A percentile compares a stretch with the other conserved stretches of the same genome.
Conservation (phyloP, 2,329 filamentous ascomycete species). For the Neofusicoccum kwambonambiense region DNA sequence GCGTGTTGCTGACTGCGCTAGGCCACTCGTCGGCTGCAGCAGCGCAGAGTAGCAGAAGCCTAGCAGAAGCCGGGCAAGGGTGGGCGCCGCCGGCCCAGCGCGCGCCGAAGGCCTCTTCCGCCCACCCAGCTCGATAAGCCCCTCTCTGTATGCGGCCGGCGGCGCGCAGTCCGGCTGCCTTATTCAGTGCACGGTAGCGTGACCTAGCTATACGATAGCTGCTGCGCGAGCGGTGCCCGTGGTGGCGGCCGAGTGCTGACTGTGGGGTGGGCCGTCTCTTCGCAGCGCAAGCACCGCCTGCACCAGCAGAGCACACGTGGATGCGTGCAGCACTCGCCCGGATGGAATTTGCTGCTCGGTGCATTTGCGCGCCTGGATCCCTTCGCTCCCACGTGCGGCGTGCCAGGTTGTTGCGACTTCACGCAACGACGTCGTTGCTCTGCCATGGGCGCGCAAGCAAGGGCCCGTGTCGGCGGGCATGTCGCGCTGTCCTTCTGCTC, state of each 20-base stretch:
- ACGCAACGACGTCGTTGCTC: not conserved
- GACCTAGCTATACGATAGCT: too few relatives aligned
- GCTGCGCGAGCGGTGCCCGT: too few relatives aligned
- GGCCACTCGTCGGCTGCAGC: too few relatives aligned
- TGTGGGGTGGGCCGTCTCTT: too few relatives aligned
- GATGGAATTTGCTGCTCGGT: not conserved
- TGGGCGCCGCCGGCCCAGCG: not conserved
- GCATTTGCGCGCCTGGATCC: not conserved
- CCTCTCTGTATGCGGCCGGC: not conserved
- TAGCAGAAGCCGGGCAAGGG: not conserved
- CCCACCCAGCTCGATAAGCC: not conserved
- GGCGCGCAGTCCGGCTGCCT: not conserved
- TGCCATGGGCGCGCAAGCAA: not conserved
- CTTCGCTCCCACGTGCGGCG: too few relatives aligned
- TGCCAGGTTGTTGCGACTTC: too few relatives aligned
- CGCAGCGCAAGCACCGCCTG: too few relatives aligned
- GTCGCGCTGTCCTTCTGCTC: not conserved
- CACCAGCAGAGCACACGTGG: too few relatives aligned
- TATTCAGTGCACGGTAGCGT: not conserved
- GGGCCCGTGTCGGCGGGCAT: not conserved
- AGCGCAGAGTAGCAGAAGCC: too few relatives aligned
- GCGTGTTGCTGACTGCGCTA: too few relatives aligned
- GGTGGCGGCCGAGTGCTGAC: too few relatives aligned
- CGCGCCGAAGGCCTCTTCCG: not conserved
- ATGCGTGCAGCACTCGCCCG: too few relatives aligned